Evolutionary conservation across 805 yeast genomes (phyloP).

Genomic region (Lipomyces sp.): DNA sequence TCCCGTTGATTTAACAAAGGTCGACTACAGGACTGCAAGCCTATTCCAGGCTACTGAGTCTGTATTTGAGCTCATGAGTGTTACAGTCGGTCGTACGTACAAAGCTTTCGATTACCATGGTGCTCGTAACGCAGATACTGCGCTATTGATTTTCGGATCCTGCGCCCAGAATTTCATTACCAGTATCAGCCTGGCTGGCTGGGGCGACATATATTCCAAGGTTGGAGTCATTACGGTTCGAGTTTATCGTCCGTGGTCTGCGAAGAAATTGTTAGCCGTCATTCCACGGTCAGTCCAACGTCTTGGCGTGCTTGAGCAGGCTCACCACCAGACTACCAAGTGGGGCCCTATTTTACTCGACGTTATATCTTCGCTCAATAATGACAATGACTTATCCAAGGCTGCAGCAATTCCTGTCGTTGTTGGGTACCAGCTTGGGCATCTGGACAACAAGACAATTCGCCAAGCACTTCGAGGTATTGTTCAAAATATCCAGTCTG

Average conservation of each 20-base stretch:
- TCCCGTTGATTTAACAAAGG: slow-evolving; percentile 9
- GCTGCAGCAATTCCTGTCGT: slow-evolving; percentile 47
- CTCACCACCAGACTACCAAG: slow-evolving; percentile 50
- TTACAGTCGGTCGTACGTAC: slow-evolving; percentile 47
- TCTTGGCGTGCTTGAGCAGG: slow-evolving; percentile 71
- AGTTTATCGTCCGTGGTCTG: slow-evolving; percentile 74
- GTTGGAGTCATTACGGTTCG: slow-evolving; percentile 62
- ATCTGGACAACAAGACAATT: slow-evolving; percentile 50
- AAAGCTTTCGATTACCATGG: slow-evolving; percentile 53
- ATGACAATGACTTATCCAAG: slow-evolving; percentile 45
- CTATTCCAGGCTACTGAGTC: slow-evolving; percentile 24
- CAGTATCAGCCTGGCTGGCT: slow-evolving; percentile 44
- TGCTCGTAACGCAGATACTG: slow-evolving; percentile 51
- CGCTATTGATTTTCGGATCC: slow-evolving; percentile 70
- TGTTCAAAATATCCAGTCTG: slow-evolving; percentile 56
- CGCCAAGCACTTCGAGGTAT: slow-evolving; percentile 54
- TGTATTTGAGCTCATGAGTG: slow-evolving; percentile 44
- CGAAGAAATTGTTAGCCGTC: slow-evolving; percentile 53
- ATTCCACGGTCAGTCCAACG: slow-evolving; percentile 61
- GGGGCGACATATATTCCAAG: slow-evolving; percentile 45
- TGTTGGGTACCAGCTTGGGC: slow-evolving; percentile 60
- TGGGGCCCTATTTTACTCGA: slow-evolving; percentile 81
- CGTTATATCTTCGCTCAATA: slow-evolving; percentile 59
- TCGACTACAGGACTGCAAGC: slow-evolving; percentile 12
- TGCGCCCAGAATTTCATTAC: slow-evolving; percentile 52